Base-by-base conservation (phyloP, 1,284 basidiomycete genomes). In the Anthracocystis walkeri region DNA sequence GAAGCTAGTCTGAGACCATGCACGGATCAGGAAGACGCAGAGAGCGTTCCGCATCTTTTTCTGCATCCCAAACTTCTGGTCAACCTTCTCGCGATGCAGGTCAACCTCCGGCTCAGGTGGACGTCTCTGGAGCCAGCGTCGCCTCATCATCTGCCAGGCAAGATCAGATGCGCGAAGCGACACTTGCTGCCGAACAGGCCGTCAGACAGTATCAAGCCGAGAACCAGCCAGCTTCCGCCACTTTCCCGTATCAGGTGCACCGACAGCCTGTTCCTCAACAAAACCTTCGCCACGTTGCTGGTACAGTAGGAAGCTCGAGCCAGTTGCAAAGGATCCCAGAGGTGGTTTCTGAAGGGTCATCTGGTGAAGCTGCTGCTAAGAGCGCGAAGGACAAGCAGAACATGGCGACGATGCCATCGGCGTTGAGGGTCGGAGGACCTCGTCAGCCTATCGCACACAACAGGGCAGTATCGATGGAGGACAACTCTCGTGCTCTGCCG, bases 311-410 rank as follows among this genome's bases (percentile, higher is more conserved):
- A 14, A 20, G 50, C 11, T 49, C 44, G 21, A 52, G 33, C 29
- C 45, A 52, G 35, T 45, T 73, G n/a, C 54, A 67, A 31, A 45
- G 57, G 33, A 69, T 74, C 20, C 62, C 65, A 21, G 65, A 74
- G 31, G 65, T 54, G 0, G 20, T 25, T 7, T 57, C 57, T 7
- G 71, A 74, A 27, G 44, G 46, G 11, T 68, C 66, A 6, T 69
- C 63, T 3, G 58, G 63, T 1, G 63, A 65, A 38, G 61, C 52
- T 20, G 63, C 46, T 4, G 27, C 29, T 6, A 53, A 46, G 20
- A 16, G 40, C 10, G 31, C 44, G 7, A 44, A 49, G 18, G n/a
- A 29, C 29, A 44, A 23, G 12, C 50, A 20, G 40, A n/a, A 4
- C 7, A 21, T 49, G 6, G 10, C 42, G 16, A 53, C 57, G 14